Evolutionary conservation across 1,139 yeast species (phyloP), one percentile per base, ranked within the genome.

Genomic region (Protomyces lactucae-debilis): DNA sequence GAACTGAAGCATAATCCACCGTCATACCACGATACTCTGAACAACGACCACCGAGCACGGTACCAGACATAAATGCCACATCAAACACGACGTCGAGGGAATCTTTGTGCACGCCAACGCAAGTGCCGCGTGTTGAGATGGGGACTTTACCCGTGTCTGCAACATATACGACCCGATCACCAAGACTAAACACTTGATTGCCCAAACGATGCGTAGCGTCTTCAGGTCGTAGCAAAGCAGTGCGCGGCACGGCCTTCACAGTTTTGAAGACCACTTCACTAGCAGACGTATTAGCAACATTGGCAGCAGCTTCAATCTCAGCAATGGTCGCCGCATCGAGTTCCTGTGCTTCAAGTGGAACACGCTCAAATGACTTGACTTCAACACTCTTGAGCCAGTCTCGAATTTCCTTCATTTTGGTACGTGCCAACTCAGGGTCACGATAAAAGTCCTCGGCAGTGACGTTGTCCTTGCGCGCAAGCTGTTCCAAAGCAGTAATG

Each of bases 71-170:
- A 69, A 93, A 80, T 57, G 92, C 89, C 64, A 80, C 77, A 73
- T 95, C 99, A 79, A 93, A 95, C 52, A 93, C 76, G 60, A 95
- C 85, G 68, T 88, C 92, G 68, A 88, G 77, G 4, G 66, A 37
- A 37, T 79, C 73, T 0, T 83, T 79, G 55, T 83, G 83, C 69
- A 88, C 85, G 3, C 93, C 91, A 63, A 88, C 87, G 64, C 93
- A 96, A 0, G 97, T 91, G 73, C 99, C 99, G 71, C 88, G 87
- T 25, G 91, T 82, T 72, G 87, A 89, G 66, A 86, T 77, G 43
- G 97, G 96, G 16, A 92, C 96, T 72, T 90, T 91, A 66, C 98
- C 98, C 46, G 88, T 85, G 71, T 86, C 90, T 72, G 88, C 87
- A 28, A 91, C 88, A 71, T 89, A 91, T 40, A 88, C 83, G 48